Conservation (phyloP, 208 protist species). For the Trypanosoma melophagium region DNA sequence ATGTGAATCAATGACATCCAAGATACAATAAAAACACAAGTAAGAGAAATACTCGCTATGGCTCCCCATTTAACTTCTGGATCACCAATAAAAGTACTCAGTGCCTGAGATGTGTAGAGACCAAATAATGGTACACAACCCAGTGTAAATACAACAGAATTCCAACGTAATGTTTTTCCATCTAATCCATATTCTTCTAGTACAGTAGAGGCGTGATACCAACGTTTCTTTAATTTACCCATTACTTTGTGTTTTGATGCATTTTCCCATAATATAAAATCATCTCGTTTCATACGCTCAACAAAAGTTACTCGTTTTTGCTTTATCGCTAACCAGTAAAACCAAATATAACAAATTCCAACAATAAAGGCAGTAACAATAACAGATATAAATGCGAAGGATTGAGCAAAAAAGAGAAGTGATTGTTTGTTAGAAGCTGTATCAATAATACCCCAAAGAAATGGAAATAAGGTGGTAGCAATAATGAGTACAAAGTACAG, state of each 20-base stretch:
- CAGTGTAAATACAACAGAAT: constrained; percentile 76
- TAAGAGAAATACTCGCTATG: constrained; percentile 54
- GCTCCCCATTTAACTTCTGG: constrained; percentile 63
- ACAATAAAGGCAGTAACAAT: constrained; percentile 57
- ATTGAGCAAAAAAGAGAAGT: constrained; percentile 64
- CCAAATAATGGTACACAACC: constrained; percentile 75
- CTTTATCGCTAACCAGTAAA: constrained; percentile 67
- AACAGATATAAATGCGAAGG: constrained; percentile 68
- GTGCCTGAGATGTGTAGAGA: constrained; percentile 55
- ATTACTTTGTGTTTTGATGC: constrained; percentile 42
- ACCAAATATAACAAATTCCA: constrained; percentile 76
- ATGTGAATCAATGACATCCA: constrained; percentile 70
- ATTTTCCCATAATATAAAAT: constrained; percentile 60
- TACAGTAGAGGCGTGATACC: constrained; percentile 79
- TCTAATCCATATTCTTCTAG: constrained; percentile 90
- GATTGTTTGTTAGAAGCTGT: constrained; percentile 48
- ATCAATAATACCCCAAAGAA: constrained; percentile 79
- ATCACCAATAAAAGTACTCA: constrained; percentile 51
- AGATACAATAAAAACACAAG: constrained; percentile 62
- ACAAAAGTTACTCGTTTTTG: constrained; percentile 56
- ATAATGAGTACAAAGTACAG: constrained; percentile 72
- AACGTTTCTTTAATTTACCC: constrained; percentile 70
- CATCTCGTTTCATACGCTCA: constrained; percentile 50
- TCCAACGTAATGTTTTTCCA: constrained; percentile 61
- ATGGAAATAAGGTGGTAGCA: constrained; percentile 61